Base-by-base conservation (phyloP, 495 filamentous ascomycete genomes). In the Penicillium argentinense region DNA sequence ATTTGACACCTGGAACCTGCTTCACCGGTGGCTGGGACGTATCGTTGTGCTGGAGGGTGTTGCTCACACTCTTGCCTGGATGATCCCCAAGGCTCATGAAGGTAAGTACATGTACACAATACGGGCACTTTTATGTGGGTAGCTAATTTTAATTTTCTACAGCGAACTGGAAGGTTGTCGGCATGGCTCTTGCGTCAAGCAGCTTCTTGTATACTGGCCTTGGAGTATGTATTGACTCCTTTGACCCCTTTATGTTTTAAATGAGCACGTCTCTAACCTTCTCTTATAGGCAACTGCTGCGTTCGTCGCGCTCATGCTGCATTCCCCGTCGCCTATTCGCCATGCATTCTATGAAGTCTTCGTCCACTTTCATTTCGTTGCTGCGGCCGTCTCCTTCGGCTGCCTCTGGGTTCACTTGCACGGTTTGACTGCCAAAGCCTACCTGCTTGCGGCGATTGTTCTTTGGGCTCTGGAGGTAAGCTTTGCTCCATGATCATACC, bases 291-390 rank as follows among this genome's bases (percentile, higher is more conserved):
- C 64, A 34, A 59, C 67, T 8, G 49, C 44, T 32, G 79, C 73
- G 5, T 77, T 79, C 11, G 59, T 80, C 12, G 78, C 77, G 11
- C 68, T 91, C 46, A 56, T 90, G 24, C 49, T 85, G 19, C 77
- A 80, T 36, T 86, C 91, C 21, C 72, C 84, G 9, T 88, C 88
- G 1, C 79, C 88, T 3, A 56, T 98, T 32, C 82, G 93, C 26
- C 92, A 96, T 65, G 91, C 92, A 13, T 96, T 95, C 67, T 97
- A 98, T 66, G 95, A 97, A 67, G 88, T 86, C 0, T 98, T 97
- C 70, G 74, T 97, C 45, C 83, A 87, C 53, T 56, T 85, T 17
- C 93, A 98, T 65, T 87, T 95, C 51, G 69, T 80, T 18, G 62
- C 91, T 11, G 87, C 81, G 11, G 64, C 80, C 13, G 54, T 86